These are phyloP conservation scores for Coelastrella sp. DNA, from an alignment of 139 green algal species.

Conservation along the genomic window DNA sequence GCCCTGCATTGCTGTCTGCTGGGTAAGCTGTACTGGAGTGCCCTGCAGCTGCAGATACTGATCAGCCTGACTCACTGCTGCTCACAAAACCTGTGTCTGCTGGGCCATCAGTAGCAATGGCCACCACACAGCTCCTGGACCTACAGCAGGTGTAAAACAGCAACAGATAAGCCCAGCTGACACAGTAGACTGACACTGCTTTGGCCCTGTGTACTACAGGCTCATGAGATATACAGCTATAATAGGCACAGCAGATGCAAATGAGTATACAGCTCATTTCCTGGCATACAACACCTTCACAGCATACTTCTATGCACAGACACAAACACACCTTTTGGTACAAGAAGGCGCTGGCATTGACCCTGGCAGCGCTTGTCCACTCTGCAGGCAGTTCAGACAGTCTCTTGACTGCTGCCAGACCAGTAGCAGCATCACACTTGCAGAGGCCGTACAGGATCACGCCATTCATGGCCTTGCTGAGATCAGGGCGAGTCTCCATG, in stretches of 20 bases:
- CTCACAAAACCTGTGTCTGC: too few species aligned
- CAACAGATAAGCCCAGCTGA: neutral
- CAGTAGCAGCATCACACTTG: constrained; percentile 33
- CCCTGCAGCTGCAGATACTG: neutral
- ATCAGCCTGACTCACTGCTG: neutral
- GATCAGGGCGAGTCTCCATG: constrained; percentile 41
- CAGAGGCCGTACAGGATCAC: constrained; percentile 53
- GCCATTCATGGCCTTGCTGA: constrained; percentile 45
- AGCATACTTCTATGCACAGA: neutral
- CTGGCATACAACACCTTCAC: neutral
- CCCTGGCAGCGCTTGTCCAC: constrained; percentile 41
- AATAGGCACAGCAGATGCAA: too few species aligned
- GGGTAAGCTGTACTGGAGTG: neutral
- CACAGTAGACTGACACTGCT: neutral
- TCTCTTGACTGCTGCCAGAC: constrained; percentile 43
- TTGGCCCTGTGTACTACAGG: too few species aligned
- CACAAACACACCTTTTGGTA: constrained; percentile 44
- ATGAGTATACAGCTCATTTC: too few species aligned
- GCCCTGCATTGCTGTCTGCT: too few species aligned
- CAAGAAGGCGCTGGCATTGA: constrained; percentile 48
- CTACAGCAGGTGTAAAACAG: neutral
- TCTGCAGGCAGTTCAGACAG: constrained; percentile 43
- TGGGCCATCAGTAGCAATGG: constrained; percentile 17
- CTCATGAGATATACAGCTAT: too few species aligned
- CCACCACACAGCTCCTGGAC: constrained; percentile 43